Base-by-base conservation (phyloP, 2,329 filamentous ascomycete genomes). In the Sporothrix schenckii region DNA sequence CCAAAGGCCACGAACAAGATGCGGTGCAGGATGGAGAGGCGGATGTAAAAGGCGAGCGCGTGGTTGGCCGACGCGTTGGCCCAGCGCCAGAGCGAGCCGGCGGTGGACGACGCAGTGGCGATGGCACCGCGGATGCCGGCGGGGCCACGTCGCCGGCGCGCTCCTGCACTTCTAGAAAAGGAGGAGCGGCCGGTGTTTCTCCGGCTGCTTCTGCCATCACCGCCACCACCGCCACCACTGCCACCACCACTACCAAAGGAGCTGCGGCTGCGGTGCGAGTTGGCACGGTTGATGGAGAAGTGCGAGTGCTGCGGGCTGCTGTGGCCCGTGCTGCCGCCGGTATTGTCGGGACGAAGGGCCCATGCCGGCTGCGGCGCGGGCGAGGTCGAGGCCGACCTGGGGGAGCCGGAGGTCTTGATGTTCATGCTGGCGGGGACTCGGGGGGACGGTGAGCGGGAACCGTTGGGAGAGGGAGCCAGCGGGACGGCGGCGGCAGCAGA, bases 21-120 rank as follows among this genome's bases (percentile, higher is more conserved):
- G 75, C 87, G 87, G 79, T 96, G 90, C 70, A 88, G 76, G 0
- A 86, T 82, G 16, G 86, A 82, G 68, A 92, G 82, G 73, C 81
- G 81, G 73, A 83, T 78, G 80, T 87, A 91, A 2, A 68, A 65
- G 6, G 65, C 70, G 27, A 66, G 7, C 7, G 34, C 49, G 39
- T 71, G 66, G 44, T 50, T 13, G 14, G 60, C 72, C 30, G 61
- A 13, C n/a, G 65, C 66, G 34, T 7, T 34, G 16, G 44, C 50
- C 65, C 66, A 60, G 19, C 67, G 67, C 60, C 41, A 30, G 39
- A 60, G n/a, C 13, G 27, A 13, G n/a, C 19, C 66, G 9, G 66
- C 52, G 3, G 60, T 54, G 5, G 60, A 30, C n/a, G 58, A 27
- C 4, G 66, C 66, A 11, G 66, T 6, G 4, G 66, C 52, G n/a